Percentiles rank a stretch among this genome's conserved stretches.
Evolutionary conservation across 257 asterid genomes (phyloP).

Genomic region (Solanum corneliomulleri): DNA sequence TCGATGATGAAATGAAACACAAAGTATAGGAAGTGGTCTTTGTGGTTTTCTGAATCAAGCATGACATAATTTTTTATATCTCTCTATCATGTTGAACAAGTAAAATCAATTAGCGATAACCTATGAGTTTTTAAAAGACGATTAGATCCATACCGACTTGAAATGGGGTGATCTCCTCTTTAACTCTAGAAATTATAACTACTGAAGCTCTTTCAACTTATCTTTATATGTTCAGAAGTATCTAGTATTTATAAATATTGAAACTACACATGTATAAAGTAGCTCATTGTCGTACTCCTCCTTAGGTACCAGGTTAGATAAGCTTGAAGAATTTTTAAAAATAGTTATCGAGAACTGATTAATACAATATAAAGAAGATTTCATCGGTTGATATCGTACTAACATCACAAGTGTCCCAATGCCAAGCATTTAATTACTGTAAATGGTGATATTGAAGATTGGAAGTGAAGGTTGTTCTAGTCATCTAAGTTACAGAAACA

Average conservation of each 20-base stretch:
- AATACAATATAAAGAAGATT: too few relatives aligned
- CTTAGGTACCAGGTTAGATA: too few relatives aligned
- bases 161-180: neutral
- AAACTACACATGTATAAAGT: too few relatives aligned
- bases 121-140: neutral
- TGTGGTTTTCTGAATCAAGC: neutral
- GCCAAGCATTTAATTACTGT: neutral
- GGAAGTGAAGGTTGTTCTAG: neutral
- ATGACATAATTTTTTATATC: neutral
- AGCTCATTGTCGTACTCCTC: too few relatives aligned
- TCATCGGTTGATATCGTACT: too few relatives aligned
- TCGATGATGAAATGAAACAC: conserved; percentile 14
- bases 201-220: neutral
- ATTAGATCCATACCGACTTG: neutral
- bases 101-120: neutral
- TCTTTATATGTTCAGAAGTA: neutral
- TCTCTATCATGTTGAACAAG: neutral
- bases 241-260: too few relatives aligned
- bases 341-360: too few relatives aligned
- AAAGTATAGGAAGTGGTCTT: neutral
- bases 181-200: too few relatives aligned
- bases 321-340: too few relatives aligned
- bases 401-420: neutral
- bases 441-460: neutral
- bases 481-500: too few relatives aligned